Percentiles rank a stretch among this genome's conserved stretches.
These are phyloP conservation scores for Nicotiana sylvestris DNA, from an alignment of 257 asterid genomes.

Conservation along the genomic window DNA sequence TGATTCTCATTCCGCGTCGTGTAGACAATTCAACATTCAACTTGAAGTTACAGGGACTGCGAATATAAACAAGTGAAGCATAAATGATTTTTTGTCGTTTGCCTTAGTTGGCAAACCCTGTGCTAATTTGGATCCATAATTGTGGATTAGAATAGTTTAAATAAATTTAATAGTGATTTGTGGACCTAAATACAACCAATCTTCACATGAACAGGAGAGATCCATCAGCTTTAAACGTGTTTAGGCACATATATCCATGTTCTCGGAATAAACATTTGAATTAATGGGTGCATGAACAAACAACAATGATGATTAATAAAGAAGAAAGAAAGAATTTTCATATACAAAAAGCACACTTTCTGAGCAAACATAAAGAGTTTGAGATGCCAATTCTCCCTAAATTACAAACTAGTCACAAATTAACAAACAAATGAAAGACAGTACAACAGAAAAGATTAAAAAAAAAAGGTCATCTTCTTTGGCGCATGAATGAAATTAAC, in stretches of 20 bases:
- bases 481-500: conserved; percentile 21
- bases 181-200: neutral
- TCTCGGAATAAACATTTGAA: neutral
- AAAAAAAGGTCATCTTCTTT: neutral
- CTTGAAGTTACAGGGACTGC: neutral
- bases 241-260: neutral
- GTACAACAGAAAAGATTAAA: neutral
- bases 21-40: neutral
- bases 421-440: neutral
- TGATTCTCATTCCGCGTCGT: neutral
- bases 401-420: conserved; percentile 20
- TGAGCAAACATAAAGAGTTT: conserved; percentile 12
- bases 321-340: neutral
- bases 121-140: neutral
- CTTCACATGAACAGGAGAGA: conserved; percentile 1
- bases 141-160: neutral
- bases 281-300: neutral
- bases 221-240: conserved; percentile 11
- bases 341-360: conserved; percentile 4
- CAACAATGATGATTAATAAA: neutral
- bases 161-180: neutral
- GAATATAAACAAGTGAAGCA: neutral
- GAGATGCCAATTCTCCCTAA: conserved; percentile 10
- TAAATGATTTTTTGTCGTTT: neutral
- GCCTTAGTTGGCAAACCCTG: neutral